Conservation (phyloP, 2,329 filamentous ascomycete species). For the Claviceps capensis region DNA sequence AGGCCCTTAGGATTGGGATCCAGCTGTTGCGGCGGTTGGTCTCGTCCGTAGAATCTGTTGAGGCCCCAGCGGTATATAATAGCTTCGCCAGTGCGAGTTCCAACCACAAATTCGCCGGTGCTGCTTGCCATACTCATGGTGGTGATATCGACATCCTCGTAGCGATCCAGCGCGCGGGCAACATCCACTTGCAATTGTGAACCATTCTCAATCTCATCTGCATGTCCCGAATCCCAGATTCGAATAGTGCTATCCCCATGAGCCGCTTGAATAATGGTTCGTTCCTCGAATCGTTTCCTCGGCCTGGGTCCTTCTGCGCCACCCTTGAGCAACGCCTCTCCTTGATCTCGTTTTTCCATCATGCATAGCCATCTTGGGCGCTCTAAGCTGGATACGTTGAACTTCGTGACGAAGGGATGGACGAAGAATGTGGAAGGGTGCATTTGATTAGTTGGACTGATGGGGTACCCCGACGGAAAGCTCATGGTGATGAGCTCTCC, state of each 20-base stretch:
- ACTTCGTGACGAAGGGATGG: slow-evolving; percentile 71
- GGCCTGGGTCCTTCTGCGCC: slow-evolving; percentile 59
- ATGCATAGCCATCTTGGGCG: slow-evolving; percentile 79
- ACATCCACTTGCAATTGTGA: slow-evolving; percentile 74
- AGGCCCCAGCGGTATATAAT: slow-evolving; percentile 78
- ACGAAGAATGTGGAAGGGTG: slow-evolving; percentile 79
- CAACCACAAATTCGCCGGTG: slow-evolving; percentile 75
- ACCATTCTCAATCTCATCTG: slow-evolving; percentile 84
- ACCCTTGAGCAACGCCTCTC: slow-evolving; percentile 64
- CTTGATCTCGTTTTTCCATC: slow-evolving; percentile 68
- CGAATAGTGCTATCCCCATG: slow-evolving; percentile 88
- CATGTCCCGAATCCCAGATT: slow-evolving; percentile 84
- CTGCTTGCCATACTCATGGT: slow-evolving; percentile 67
- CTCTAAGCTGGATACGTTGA: slow-evolving; percentile 59
- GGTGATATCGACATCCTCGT: slow-evolving; percentile 61
- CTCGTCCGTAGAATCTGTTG: slow-evolving; percentile 59
- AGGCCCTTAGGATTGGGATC: slow-evolving; percentile 54
- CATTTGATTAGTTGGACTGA: slow-evolving; percentile 84
- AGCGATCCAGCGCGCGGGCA: slow-evolving; percentile 67
- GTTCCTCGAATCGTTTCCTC: slow-evolving; percentile 63
- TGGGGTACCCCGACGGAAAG: slow-evolving; percentile 83
- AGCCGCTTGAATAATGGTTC: slow-evolving; percentile 74
- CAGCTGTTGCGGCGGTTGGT: slow-evolving; percentile 31
- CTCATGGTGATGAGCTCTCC: slow-evolving; percentile 83
- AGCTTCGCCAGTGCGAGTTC: slow-evolving; percentile 70